A percentile compares a stretch with the other conserved stretches of the same genome.
phyloP scores from a whole-genome alignment of 371 early-diverging fungal genomes.

The Saksenaea vasiformis region DNA sequence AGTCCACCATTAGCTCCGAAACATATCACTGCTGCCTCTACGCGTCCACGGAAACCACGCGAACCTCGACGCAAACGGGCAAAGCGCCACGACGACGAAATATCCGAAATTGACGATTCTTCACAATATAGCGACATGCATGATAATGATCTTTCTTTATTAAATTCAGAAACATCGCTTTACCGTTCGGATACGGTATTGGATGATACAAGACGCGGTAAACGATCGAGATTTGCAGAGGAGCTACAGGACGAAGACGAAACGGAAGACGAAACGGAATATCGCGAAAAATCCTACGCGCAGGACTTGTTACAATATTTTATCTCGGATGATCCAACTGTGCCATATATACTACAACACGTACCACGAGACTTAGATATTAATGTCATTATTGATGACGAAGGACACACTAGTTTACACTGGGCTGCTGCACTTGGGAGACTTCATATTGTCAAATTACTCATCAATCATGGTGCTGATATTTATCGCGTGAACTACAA shows the following conservation, averaged over 20 bases:
- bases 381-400: slow-evolving; percentile 86
- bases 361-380: slow-evolving; percentile 57
- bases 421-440: slow-evolving; percentile 93
- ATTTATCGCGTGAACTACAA: slow-evolving; percentile 67
- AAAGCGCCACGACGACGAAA: neutral
- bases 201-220: neutral
- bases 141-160: neutral
- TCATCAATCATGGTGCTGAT: slow-evolving; percentile 80
- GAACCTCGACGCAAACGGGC: neutral
- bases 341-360: slow-evolving; percentile 50
- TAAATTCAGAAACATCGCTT: neutral
- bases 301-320: slow-evolving; percentile 46
- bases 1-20: slow-evolving; percentile 53
- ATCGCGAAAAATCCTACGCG: slow-evolving; percentile 19
- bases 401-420: slow-evolving; percentile 90
- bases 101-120: neutral
- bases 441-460: slow-evolving; percentile 64
- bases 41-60: slow-evolving; percentile 15
- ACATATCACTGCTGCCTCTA: slow-evolving; percentile 27
- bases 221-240: neutral
- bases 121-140: neutral
- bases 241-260: slow-evolving; percentile 16
- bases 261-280: slow-evolving; percentile 15
- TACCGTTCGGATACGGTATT: neutral
- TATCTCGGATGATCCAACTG: slow-evolving; percentile 49